Percentiles rank a stretch among this genome's conserved stretches.
Conservation (phyloP, 345 rosid genomes). For the Corchorus olitorius region DNA sequence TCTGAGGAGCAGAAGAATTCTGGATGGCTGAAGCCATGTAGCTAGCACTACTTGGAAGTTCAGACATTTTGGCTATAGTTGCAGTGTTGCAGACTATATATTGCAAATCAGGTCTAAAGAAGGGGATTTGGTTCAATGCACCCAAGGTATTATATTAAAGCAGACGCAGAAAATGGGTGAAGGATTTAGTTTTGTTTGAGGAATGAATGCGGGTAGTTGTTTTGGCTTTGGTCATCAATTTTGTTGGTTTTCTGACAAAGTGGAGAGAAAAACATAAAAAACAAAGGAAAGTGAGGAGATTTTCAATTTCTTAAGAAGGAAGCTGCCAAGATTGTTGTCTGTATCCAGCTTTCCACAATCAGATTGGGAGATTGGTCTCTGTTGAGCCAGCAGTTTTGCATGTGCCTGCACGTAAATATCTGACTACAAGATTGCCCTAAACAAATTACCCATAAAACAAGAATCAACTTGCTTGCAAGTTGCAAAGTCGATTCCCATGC, state of each 20-base stretch:
- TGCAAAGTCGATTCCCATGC: not conserved
- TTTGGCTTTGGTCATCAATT: not conserved
- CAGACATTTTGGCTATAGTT: not conserved
- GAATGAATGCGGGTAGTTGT: not conserved
- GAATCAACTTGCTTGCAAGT: not conserved
- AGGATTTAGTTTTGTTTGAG: not conserved
- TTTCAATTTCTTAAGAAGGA: not conserved
- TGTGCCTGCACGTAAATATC: not conserved
- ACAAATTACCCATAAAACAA: not conserved
- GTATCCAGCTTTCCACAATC: not conserved
- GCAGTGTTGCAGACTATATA: not conserved
- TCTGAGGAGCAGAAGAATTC: not conserved
- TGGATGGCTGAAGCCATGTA: conserved; percentile 9
- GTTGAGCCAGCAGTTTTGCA: not conserved
- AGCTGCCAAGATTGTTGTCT: not conserved
- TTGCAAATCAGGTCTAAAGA: not conserved
- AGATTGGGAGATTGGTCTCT: not conserved
- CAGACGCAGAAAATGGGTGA: no score
- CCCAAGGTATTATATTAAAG: no score
- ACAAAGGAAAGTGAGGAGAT: not conserved
- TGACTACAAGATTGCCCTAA: not conserved
- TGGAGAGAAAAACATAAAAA: not conserved
- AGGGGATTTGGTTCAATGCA: not conserved
- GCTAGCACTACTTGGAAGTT: not conserved
- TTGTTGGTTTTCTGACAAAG: not conserved